A percentile compares a stretch with the other conserved stretches of the same genome.
phyloP scores from a whole-genome alignment of 139 green algal genomes.

The Tetraselmis chui region DNA sequence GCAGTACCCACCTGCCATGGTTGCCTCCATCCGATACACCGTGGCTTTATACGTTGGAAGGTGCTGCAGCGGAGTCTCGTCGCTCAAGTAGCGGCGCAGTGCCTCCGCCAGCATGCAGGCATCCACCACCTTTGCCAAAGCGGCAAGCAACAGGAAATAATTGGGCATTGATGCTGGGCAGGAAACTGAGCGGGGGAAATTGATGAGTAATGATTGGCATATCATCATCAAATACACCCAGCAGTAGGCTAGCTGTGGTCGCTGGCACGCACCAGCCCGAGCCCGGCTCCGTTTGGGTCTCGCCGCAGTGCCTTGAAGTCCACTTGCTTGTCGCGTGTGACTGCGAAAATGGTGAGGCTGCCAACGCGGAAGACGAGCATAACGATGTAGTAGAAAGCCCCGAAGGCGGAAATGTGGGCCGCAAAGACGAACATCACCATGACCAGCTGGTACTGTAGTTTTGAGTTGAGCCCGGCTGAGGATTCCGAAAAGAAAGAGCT shows the following conservation, averaged over 20 bases:
- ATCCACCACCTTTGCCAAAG: too few relatives aligned
- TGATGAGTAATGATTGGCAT: too few relatives aligned
- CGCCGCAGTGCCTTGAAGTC: neutral
- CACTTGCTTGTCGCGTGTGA: neutral
- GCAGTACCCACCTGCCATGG: neutral
- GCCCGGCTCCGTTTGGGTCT: neutral
- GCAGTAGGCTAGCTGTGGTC: too few relatives aligned
- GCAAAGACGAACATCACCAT: neutral
- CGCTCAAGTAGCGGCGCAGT: neutral
- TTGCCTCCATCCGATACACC: neutral
- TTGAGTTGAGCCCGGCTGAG: neutral
- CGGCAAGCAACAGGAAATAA: too few relatives aligned
- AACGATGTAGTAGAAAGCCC: neutral
- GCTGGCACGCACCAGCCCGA: neutral
- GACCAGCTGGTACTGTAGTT: neutral
- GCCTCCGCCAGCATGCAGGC: neutral
- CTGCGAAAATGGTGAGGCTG: neutral
- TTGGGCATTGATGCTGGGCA: too few relatives aligned
- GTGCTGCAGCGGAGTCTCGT: neutral
- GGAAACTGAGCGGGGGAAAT: too few relatives aligned
- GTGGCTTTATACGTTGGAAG: neutral
- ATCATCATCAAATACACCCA: too few relatives aligned
- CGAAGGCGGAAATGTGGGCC: neutral
- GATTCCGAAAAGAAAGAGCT: neutral
- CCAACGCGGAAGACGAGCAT: neutral